phyloP scores from a whole-genome alignment of 139 green algal genomes.

The Micromonas commoda region DNA sequence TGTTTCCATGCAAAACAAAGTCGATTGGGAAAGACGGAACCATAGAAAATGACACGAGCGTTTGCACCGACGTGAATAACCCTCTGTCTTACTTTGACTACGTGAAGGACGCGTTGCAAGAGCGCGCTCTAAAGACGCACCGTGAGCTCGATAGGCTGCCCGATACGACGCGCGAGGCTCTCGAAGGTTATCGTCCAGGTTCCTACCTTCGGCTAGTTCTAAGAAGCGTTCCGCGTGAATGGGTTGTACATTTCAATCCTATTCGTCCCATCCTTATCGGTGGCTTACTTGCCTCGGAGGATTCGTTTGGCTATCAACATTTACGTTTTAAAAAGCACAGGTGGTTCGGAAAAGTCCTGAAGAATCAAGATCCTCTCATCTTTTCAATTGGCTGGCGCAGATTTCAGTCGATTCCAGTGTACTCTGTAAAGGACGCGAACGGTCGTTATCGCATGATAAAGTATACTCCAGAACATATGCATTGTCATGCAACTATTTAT shows the following conservation, averaged over 20 bases:
- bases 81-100: constrained; percentile 72
- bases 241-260: constrained; percentile 59
- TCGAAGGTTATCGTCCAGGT: constrained; percentile 80
- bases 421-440: constrained; percentile 83
- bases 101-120: constrained; percentile 78
- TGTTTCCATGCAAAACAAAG: too few species aligned
- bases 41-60: too few species aligned
- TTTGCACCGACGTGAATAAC: constrained; percentile 42
- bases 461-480: constrained; percentile 97
- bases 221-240: constrained; percentile 14
- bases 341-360: constrained; percentile 76
- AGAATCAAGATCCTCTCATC: constrained; percentile 88
- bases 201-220: constrained; percentile 56
- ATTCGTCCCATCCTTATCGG: constrained; percentile 74
- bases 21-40: too few species aligned
- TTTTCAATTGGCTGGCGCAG: constrained; percentile 86
- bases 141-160: constrained; percentile 71
- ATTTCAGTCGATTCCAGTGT: constrained; percentile 86
- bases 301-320: constrained; percentile 71
- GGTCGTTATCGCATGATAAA: constrained; percentile 81
- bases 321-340: constrained; percentile 64
- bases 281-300: constrained; percentile 67
- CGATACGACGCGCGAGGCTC: constrained; percentile 46
- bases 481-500: constrained; percentile 79
- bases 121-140: constrained; percentile 45